Percentiles rank a stretch among this genome's conserved stretches.
phyloP scores from a whole-genome alignment of 2,329 filamentous ascomycete genomes.

The Didymella keratinophila region DNA sequence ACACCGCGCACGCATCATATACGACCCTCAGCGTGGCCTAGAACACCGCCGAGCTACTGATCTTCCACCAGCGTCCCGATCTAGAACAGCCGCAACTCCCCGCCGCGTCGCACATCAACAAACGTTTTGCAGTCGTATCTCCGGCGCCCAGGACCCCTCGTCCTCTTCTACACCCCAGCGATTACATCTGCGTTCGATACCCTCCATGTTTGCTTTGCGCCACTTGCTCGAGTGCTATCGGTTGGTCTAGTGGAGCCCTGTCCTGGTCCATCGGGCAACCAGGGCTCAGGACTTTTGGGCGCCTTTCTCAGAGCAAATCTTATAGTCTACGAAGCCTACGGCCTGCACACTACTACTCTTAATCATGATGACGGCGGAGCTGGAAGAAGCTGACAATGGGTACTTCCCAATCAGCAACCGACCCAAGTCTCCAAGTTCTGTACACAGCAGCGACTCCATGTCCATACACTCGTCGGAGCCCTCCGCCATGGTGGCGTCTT shows the following conservation, averaged over 20 bases:
- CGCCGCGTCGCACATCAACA: slow-evolving; percentile 24
- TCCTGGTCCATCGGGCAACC: slow-evolving; percentile 5
- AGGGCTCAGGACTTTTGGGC: slow-evolving; percentile 7
- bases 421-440: slow-evolving; percentile 39
- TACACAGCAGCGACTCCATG: slow-evolving; percentile 42
- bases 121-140: slow-evolving; percentile 15
- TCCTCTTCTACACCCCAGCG: slow-evolving; percentile 2
- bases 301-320: background rate
- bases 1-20: slow-evolving; percentile 1
- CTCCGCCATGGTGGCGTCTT: slow-evolving; percentile 40
- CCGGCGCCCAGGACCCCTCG: slow-evolving; percentile 9
- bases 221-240: slow-evolving; percentile 8
- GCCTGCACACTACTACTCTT: slow-evolving; percentile 4
- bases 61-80: slow-evolving; percentile 23
- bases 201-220: slow-evolving; percentile 13
- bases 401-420: slow-evolving; percentile 43
- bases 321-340: background rate
- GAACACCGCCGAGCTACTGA: slow-evolving; percentile 26
- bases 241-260: slow-evolving; percentile 21
- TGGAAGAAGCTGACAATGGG: slow-evolving; percentile 28
- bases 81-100: slow-evolving; percentile 24
- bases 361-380: slow-evolving; percentile 36
- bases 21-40: slow-evolving; percentile 23
- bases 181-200: slow-evolving; percentile 10
- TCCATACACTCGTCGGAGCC: slow-evolving; percentile 42